Evolutionary conservation across 768 basidiomycete species (phyloP), one percentile per base, ranked within the genome.

Genomic region (Agrocybe praecox): DNA sequence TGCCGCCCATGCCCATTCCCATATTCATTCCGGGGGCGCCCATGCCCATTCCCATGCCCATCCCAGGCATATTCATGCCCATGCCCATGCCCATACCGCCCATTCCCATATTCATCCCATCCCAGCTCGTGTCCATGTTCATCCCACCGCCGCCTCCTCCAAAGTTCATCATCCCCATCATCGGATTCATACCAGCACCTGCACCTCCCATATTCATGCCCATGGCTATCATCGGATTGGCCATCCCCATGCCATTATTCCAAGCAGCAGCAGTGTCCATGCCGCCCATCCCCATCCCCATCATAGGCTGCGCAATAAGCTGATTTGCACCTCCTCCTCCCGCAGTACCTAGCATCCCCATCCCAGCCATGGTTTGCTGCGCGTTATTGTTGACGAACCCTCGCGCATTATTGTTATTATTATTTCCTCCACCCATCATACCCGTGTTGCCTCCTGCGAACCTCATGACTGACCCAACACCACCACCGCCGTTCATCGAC

Each of bases 371-470:
- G 5, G 6, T 12, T n/a, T 40, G 36, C 14, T 29, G 48, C 6
- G 32, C 44, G n/a, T 7, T 53, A n/a, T 44, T 44, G 9, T 44
- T 48, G 14, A 56, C 6, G 4, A 45, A 53, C 17, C 54, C 48
- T 22, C 53, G 44, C 3, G 42, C 40, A 12, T 52, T 56, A 22
- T 46, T 47, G 45, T 45, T 48, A 19, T 52, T 36, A 44, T 55
- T 54, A 29, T 42, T 46, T 9, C 53, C 33, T n/a, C 54, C 43
- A n/a, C 57, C 53, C 57, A 57, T 50, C 43, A 43, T 55, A 62
- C 74, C 78, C 65, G 78, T 75, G 65, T 72, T 72, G 75, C 83
- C 82, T 9, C 76, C 44, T 14, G 43, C 50, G 14, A 53, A 53
- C 9, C 52, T 15, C 18, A 49, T 26, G 5, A 49, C 21, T 2